A percentile compares a stretch with the other conserved stretches of the same genome.
phyloP scores from a whole-genome alignment of 169 alveolate species.

The Eimeria sp. region DNA sequence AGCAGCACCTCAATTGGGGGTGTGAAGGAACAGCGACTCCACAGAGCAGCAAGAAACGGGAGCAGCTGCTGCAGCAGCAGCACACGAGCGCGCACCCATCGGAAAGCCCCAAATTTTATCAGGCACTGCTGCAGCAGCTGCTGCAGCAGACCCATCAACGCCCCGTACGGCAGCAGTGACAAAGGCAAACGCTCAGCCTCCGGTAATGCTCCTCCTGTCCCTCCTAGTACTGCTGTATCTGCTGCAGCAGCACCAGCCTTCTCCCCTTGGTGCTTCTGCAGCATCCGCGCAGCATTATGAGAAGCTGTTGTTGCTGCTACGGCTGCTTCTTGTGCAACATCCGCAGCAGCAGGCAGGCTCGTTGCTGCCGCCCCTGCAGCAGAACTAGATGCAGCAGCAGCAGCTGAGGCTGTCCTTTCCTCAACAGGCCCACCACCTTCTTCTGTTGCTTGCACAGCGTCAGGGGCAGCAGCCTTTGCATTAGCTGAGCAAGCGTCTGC shows the following conservation, averaged over 20 bases:
- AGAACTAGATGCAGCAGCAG: constrained; percentile 44
- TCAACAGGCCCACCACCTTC: neutral
- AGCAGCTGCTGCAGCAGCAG: constrained; percentile 79
- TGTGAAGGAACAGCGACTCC: constrained; percentile 17
- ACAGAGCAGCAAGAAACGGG: constrained; percentile 47
- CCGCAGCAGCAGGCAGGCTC: constrained; percentile 1
- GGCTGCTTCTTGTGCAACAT: neutral
- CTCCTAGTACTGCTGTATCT: neutral
- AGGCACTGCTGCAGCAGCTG: constrained; percentile 75
- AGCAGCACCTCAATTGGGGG: constrained; percentile 36
- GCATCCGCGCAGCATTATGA: neutral
- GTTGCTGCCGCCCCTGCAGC: neutral
- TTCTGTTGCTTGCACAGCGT: neutral
- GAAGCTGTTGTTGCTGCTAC: neutral
- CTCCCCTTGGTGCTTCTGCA: neutral
- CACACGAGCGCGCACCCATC: constrained; percentile 51
- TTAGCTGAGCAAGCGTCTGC: neutral
- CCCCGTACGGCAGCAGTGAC: constrained; percentile 33
- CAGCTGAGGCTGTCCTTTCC: neutral
- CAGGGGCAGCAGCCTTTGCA: neutral
- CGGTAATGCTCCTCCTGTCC: neutral
- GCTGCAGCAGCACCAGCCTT: neutral
- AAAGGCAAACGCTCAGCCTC: neutral
- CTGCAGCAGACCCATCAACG: constrained; percentile 37
- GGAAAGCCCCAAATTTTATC: constrained; percentile 38